Evolutionary conservation across 305 asterid species (phyloP).

Genomic region (Fraxinus dipetala): DNA sequence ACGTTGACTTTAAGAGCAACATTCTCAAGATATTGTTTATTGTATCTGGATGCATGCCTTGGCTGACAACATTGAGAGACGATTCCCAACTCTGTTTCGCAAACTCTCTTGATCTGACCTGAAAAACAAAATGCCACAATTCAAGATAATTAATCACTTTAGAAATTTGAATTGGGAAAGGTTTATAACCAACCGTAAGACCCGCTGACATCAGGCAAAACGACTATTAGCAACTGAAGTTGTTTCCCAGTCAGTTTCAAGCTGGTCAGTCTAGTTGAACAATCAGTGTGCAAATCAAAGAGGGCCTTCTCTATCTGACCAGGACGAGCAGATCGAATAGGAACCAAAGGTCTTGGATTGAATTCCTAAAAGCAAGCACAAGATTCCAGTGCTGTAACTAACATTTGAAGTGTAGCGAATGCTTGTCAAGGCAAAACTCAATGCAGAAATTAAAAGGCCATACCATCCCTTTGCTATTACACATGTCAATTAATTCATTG

Average conservation of each 20-base stretch:
- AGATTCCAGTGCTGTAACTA: not conserved
- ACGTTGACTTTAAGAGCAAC: constrained; percentile 73
- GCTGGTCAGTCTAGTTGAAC: not conserved
- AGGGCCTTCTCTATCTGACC: constrained; percentile 47
- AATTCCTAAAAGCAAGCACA: constrained; percentile 42
- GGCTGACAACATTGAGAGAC: constrained; percentile 87
- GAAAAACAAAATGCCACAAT: constrained; percentile 7
- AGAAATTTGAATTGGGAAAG: not conserved
- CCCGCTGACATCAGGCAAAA: constrained; percentile 65
- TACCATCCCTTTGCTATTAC: constrained; percentile 76
- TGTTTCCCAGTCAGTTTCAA: not conserved
- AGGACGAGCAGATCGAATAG: constrained; percentile 19
- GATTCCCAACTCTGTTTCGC: constrained; percentile 80
- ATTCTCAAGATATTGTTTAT: constrained; percentile 64
- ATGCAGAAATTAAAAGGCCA: not conserved
- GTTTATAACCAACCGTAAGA: constrained; percentile 47
- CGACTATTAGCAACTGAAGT: constrained; percentile 60
- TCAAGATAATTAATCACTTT: not conserved
- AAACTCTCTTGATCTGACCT: constrained; percentile 69
- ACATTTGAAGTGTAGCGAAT: not conserved
- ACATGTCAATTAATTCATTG: constrained; percentile 45
- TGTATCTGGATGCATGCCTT: constrained; percentile 15
- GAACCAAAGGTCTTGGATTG: constrained; percentile 34
- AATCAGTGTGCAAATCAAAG: constrained; percentile 26
- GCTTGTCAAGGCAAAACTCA: not conserved